Evolutionary conservation across 1,284 basidiomycete genomes (phyloP).

Genomic region (Ceratobasidium sp.): DNA sequence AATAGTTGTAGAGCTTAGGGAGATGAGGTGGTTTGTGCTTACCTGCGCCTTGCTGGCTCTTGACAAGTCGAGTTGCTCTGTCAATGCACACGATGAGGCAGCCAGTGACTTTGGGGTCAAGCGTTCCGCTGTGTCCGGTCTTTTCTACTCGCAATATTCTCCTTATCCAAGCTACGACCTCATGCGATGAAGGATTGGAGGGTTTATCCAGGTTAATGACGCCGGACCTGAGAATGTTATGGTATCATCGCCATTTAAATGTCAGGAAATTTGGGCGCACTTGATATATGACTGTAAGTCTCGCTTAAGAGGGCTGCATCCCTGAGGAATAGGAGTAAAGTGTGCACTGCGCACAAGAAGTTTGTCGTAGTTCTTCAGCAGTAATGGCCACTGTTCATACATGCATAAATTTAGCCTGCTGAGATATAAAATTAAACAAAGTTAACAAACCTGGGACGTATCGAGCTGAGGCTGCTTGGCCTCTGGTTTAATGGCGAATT

Average conservation of each 20-base stretch:
- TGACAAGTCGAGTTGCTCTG: slow-evolving; percentile 99
- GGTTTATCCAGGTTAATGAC: slow-evolving; percentile 99
- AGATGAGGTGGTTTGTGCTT: slow-evolving; percentile 54
- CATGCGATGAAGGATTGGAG: slow-evolving; percentile 99
- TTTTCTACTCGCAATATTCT: slow-evolving; percentile 97
- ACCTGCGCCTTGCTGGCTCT: slow-evolving; percentile 97
- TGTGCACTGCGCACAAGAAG: slow-evolving; percentile 94
- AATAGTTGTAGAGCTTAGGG: slow-evolving; percentile 3
- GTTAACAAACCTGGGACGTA: slow-evolving; percentile 71
- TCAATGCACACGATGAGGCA: slow-evolving; percentile 99
- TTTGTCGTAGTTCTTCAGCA: slow-evolving; percentile 99
- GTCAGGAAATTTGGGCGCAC: slow-evolving; percentile 61
- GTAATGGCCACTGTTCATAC: slow-evolving; percentile 85
- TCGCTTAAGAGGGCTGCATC: slow-evolving; percentile 93
- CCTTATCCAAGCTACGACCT: slow-evolving; percentile 99
- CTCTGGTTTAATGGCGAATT: slow-evolving; percentile 89
- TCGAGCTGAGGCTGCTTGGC: slow-evolving; percentile 81
- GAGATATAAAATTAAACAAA: neutral
- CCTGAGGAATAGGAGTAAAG: slow-evolving; percentile 96
- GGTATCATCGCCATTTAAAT: slow-evolving; percentile 8
- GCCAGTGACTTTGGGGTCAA: slow-evolving; percentile 99
- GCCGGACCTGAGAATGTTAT: slow-evolving; percentile 77
- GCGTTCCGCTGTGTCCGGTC: slow-evolving; percentile 97
- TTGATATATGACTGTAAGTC: slow-evolving; percentile 93
- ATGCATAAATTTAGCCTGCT: neutral